Evolutionary conservation across 768 basidiomycete species (phyloP).

Genomic region (Glaciozyma martinii): DNA sequence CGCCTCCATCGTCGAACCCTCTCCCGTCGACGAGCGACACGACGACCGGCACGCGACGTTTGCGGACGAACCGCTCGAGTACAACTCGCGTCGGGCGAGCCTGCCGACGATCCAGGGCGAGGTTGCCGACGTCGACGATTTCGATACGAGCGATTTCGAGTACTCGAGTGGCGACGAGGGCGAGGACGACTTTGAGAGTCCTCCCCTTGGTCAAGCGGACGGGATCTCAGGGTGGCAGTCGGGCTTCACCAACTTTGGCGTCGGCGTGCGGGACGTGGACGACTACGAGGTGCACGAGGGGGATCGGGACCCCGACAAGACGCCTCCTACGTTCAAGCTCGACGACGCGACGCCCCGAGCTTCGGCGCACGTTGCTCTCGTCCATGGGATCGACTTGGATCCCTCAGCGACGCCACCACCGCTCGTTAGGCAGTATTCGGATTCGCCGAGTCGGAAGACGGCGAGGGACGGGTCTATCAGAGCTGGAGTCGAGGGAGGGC

Average conservation of each 20-base stretch:
- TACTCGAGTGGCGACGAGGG: constrained; percentile 14
- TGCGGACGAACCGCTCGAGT: too few species aligned
- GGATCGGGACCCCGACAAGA: not conserved
- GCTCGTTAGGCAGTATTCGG: not conserved
- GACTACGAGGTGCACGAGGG: not conserved
- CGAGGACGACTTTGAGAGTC: constrained; percentile 23
- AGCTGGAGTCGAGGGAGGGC: not conserved
- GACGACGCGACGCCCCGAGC: constrained; percentile 3
- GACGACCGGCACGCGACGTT: not conserved
- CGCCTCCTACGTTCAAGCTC: not conserved
- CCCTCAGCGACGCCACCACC: not conserved
- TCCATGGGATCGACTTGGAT: not conserved
- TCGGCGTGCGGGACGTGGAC: not conserved
- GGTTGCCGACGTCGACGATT: constrained; percentile 1
- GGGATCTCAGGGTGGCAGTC: constrained; percentile 25
- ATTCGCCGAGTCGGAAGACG: not conserved
- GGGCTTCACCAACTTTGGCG: constrained; percentile 15
- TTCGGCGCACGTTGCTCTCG: constrained; percentile 1
- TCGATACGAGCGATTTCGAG: constrained; percentile 25
- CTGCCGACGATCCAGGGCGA: not conserved
- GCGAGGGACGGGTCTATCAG: not conserved
- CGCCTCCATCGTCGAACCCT: not conserved
- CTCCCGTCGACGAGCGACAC: not conserved
- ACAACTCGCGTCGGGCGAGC: too few species aligned
- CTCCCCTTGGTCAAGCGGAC: constrained; percentile 8